These are phyloP conservation scores for Ogataea ramenticola DNA, from an alignment of 805 yeast species.

Conservation along the genomic window DNA sequence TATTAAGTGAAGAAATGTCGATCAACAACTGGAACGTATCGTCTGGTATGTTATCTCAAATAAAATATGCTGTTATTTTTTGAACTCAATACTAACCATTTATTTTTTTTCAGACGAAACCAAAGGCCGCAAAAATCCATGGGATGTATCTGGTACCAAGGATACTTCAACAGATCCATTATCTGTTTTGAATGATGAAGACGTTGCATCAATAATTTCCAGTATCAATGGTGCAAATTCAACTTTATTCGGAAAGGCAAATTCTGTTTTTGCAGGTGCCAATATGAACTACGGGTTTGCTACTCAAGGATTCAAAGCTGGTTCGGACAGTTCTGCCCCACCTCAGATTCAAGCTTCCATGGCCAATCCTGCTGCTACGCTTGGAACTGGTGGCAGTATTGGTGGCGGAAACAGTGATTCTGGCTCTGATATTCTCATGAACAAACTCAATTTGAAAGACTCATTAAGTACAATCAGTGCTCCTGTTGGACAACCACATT, in stretches of 20 bases:
- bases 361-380: neutral
- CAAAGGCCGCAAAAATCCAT: constrained; percentile 11
- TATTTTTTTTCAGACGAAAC: neutral
- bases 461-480: constrained; percentile 27
- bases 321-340: constrained; percentile 1
- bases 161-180: constrained; percentile 11
- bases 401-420: constrained; percentile 17
- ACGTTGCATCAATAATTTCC: constrained; percentile 27
- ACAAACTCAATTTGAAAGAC: constrained; percentile 14
- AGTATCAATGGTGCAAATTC: constrained; percentile 18
- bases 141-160: constrained; percentile 16
- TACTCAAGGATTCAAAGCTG: neutral
- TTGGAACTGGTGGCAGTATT: neutral
- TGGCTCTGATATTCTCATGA: constrained; percentile 22
- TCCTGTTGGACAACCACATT: constrained; percentile 11
- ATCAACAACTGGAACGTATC: neutral
- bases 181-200: constrained; percentile 6
- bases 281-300: constrained; percentile 8
- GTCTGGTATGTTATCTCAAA: constrained; percentile 12
- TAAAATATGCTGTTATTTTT: neutral
- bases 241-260: constrained; percentile 16
- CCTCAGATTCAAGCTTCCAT: neutral
- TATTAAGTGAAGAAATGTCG: neutral
- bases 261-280: constrained; percentile 18
- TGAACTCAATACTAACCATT: neutral